A percentile compares a stretch with the other conserved stretches of the same genome.
Evolutionary conservation across 2,329 filamentous ascomycete genomes (phyloP).

Genomic region (Rhynchosporium secalis): DNA sequence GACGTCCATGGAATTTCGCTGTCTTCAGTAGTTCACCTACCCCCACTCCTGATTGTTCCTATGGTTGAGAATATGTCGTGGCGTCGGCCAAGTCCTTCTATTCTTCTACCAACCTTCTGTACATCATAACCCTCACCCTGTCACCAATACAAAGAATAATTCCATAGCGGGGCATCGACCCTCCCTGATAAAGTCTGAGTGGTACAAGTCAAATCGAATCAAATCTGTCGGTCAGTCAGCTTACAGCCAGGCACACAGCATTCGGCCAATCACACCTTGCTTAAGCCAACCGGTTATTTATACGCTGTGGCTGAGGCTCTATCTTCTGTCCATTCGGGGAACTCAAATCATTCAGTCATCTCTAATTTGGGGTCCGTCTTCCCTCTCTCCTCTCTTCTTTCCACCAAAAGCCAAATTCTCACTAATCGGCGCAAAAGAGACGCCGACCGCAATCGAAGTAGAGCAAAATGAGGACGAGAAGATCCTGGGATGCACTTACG

Average conservation of each 20-base stretch:
- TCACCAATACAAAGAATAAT: not conserved
- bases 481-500: not conserved
- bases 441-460: not conserved
- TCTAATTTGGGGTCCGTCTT: conserved; percentile 13
- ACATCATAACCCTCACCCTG: not conserved
- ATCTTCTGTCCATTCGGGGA: not conserved
- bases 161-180: conserved; percentile 1
- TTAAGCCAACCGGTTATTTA: conserved; percentile 5
- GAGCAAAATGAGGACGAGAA: not conserved
- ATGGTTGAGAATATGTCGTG: not conserved
- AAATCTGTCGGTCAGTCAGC: conserved; percentile 7
- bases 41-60: not conserved
- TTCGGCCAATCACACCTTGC: conserved; percentile 1
- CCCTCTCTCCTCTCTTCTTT: not conserved
- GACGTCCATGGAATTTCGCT: not conserved
- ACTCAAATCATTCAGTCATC: conserved; percentile 6
- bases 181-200: not conserved
- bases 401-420: not conserved
- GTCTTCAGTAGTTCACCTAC: not conserved
- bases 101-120: conserved; percentile 1
- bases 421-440: not conserved
- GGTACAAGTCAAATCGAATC: not conserved
- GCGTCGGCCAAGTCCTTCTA: not conserved
- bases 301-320: conserved; percentile 7
- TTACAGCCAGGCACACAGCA: conserved; percentile 9